Evolutionary conservation across 371 early-diverging fungal genomes (phyloP), one percentile per base, ranked within the genome.

Genomic region (Blakeslea trispora): DNA sequence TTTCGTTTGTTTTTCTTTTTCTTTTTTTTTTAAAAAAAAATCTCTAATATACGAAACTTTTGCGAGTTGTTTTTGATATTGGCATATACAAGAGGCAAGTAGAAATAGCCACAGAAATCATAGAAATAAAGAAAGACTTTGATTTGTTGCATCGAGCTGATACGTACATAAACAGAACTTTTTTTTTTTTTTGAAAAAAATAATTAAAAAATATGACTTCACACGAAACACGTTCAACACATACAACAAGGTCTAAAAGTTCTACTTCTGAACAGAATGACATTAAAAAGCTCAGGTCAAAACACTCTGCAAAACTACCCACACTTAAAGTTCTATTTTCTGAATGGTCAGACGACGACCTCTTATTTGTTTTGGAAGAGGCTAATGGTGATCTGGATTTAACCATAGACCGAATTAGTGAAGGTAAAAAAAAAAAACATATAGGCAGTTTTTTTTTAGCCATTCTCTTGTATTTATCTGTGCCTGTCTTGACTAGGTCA

Each of bases 271-370:
- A 67, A 54, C 66, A 66, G 45, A 66, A 61, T 37, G 83, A 85
- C 59, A 67, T 85, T 55, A 82, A 78, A 69, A 74, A 74, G 62
- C 81, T 84, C 54, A 84, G 81, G 60, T 63, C 54, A 51, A 78
- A 75, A 61, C 89, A 90, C 74, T 72, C 76, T 50, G 61, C 53
- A 58, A 74, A 89, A 58, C 81, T 95, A 51, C 64, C 80, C 40
- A 81, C 84, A 37, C 83, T 95, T 53, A 83, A 81, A 70, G 91
- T 91, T 58, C 68, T 96, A 64, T 95, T 94, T 69, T 79, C 86
- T 50, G 87, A 86, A 56, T 96, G 96, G 96, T 77, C 91, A 60
- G 94, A 95, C 63, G 88, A 84, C 53, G 96, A 95, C 72, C 83
- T 96, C 53, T 63, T 93, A 42, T 86, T 83, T 48, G 85, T 86